These are phyloP conservation scores for Cystofilobasidium capitatum DNA, from an alignment of 768 basidiomycete species.

Conservation along the genomic window DNA sequence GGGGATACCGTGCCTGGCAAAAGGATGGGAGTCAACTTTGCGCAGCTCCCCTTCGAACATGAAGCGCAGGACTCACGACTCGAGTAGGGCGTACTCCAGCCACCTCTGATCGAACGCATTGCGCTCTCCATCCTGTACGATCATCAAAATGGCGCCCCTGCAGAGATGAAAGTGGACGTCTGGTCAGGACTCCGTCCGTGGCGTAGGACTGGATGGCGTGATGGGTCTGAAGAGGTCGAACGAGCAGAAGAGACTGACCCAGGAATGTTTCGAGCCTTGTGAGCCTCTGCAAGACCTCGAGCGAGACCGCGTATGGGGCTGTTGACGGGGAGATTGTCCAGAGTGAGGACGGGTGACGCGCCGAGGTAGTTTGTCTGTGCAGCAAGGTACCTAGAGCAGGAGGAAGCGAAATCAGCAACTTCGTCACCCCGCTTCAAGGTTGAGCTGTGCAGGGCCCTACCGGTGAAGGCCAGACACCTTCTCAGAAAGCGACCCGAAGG, in stretches of 20 bases:
- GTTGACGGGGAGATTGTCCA: slow-evolving; percentile 61
- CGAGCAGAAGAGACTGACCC: slow-evolving; percentile 42
- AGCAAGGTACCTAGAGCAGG: slow-evolving; percentile 52
- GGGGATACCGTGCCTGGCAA: slow-evolving; percentile 58
- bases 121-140: slow-evolving; percentile 77
- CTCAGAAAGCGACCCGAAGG: slow-evolving; percentile 64
- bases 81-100: slow-evolving; percentile 76
- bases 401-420: neutral
- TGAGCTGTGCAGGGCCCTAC: slow-evolving; percentile 43
- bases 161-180: too few relatives aligned
- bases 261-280: slow-evolving; percentile 50
- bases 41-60: neutral
- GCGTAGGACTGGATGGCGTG: slow-evolving; percentile 39
- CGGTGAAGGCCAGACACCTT: slow-evolving; percentile 60
- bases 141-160: slow-evolving; percentile 55
- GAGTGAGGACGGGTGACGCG: slow-evolving; percentile 36
- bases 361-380: slow-evolving; percentile 59
- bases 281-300: slow-evolving; percentile 67
- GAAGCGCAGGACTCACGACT: slow-evolving; percentile 49
- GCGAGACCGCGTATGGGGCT: slow-evolving; percentile 60
- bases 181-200: slow-evolving; percentile 31
- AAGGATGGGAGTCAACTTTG: neutral
- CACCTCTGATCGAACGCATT: slow-evolving; percentile 90
- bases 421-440: neutral
- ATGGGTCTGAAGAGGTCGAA: neutral